Percentiles rank a stretch among this genome's conserved stretches.
Conservation (phyloP, 257 asterid species). For the Solanum appendiculatum region DNA sequence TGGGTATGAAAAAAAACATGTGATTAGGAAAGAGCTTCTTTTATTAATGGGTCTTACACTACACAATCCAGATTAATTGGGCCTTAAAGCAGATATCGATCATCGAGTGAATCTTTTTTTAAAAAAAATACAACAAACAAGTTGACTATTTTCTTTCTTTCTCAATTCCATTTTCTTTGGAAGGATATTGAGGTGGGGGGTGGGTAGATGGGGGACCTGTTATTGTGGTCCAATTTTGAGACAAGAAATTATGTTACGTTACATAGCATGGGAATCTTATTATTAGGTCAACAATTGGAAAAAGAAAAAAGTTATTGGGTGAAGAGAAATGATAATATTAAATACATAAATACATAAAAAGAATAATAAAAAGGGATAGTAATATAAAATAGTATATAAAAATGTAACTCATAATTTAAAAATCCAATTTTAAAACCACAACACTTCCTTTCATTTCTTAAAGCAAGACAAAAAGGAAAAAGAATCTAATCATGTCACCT, state of each 20-base stretch:
- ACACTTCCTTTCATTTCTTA: neutral
- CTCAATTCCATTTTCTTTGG: neutral
- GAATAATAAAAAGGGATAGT: neutral
- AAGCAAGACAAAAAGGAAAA: neutral
- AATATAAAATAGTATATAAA: neutral
- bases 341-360: neutral
- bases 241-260: neutral
- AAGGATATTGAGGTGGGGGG: neutral
- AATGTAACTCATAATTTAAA: neutral
- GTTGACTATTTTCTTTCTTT: neutral
- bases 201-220: neutral
- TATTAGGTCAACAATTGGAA: neutral
- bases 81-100: neutral
- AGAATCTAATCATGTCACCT: neutral
- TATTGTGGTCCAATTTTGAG: neutral
- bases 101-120: neutral
- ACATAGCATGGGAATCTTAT: constrained; percentile 1
- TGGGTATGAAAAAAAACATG: neutral
- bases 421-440: neutral
- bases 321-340: neutral
- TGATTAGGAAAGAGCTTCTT: accelerated
- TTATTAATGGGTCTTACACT: neutral
- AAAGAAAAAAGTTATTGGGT: neutral
- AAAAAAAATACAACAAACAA: neutral
- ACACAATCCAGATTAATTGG: neutral